Percentiles rank a stretch among this genome's conserved stretches.
Conservation (phyloP, 768 basidiomycete genomes). For the Hericium coralloides region DNA sequence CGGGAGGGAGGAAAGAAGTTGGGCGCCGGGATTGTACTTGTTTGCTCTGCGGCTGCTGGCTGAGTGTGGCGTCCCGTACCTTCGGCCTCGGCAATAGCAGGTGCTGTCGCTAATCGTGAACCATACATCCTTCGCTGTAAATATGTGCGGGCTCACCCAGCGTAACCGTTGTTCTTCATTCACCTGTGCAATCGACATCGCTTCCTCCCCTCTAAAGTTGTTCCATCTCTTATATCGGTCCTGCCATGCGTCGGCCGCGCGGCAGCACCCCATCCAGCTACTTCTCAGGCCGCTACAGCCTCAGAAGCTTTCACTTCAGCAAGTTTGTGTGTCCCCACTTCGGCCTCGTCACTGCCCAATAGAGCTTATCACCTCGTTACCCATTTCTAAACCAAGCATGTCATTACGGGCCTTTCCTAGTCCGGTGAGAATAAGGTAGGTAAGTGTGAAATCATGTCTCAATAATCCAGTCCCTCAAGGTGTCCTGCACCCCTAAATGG, state of each 20-base stretch:
- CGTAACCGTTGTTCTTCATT: neutral
- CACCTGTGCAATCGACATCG: neutral
- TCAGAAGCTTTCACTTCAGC: neutral
- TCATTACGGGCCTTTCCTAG: no score
- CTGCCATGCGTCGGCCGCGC: slow-evolving; percentile 2
- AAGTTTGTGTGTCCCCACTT: no score
- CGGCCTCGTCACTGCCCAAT: no score
- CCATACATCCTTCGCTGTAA: neutral
- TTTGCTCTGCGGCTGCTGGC: slow-evolving; percentile 23
- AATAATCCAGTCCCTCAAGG: no score
- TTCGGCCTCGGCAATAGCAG: slow-evolving; percentile 33
- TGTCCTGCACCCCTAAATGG: neutral
- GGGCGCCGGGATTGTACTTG: slow-evolving; percentile 21
- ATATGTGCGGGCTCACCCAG: neutral
- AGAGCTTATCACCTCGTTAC: no score
- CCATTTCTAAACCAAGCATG: no score
- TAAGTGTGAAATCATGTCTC: no score
- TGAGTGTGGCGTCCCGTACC: slow-evolving; percentile 22
- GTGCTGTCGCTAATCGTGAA: slow-evolving; percentile 26
- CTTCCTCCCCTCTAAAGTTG: neutral
- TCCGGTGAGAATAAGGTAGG: no score
- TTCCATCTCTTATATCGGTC: slow-evolving; percentile 8
- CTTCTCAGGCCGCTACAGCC: neutral
- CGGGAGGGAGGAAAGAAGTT: slow-evolving; percentile 37
- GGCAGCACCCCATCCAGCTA: neutral